Percentiles rank a stretch among this genome's conserved stretches.
phyloP scores from a whole-genome alignment of 2,329 filamentous ascomycete genomes.

The Nemania sp. region DNA sequence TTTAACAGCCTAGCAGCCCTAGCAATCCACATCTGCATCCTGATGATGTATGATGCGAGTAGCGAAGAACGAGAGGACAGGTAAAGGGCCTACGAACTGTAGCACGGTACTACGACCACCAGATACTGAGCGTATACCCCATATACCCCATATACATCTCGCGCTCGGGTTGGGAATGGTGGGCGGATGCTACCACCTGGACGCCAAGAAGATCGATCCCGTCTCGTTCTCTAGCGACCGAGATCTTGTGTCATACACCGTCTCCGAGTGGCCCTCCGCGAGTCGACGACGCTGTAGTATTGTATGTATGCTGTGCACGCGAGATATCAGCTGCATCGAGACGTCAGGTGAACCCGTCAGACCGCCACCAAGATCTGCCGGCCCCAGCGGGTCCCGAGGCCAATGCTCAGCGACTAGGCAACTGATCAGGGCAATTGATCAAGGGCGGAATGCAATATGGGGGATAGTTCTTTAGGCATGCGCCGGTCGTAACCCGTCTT shows the following conservation, averaged over 20 bases:
- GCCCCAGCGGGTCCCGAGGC: neutral
- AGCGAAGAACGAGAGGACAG: too few relatives aligned
- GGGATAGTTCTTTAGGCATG: slow-evolving; percentile 16
- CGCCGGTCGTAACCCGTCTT: slow-evolving; percentile 19
- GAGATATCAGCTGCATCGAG: neutral
- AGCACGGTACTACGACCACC: too few relatives aligned
- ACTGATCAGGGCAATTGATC: neutral
- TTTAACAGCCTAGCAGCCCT: slow-evolving; percentile 9
- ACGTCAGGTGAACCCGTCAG: slow-evolving; percentile 8
- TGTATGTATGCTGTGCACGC: too few relatives aligned
- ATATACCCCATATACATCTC: too few relatives aligned
- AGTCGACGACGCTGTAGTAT: neutral
- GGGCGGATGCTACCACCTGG: neutral
- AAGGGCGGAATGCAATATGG: slow-evolving; percentile 23
- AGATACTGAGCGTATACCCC: too few relatives aligned
- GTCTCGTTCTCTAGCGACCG: neutral
- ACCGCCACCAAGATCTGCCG: neutral
- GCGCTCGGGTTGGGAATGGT: too few relatives aligned
- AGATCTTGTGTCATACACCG: slow-evolving; percentile 1
- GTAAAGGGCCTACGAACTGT: too few relatives aligned
- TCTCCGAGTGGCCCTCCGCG: neutral
- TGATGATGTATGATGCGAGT: neutral
- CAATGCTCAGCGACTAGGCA: slow-evolving; percentile 1
- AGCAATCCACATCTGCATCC: neutral
- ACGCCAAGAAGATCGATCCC: neutral